These are phyloP conservation scores for Herpomyces periplanetae DNA, from an alignment of 2,329 filamentous ascomycete species.

Conservation along the genomic window DNA sequence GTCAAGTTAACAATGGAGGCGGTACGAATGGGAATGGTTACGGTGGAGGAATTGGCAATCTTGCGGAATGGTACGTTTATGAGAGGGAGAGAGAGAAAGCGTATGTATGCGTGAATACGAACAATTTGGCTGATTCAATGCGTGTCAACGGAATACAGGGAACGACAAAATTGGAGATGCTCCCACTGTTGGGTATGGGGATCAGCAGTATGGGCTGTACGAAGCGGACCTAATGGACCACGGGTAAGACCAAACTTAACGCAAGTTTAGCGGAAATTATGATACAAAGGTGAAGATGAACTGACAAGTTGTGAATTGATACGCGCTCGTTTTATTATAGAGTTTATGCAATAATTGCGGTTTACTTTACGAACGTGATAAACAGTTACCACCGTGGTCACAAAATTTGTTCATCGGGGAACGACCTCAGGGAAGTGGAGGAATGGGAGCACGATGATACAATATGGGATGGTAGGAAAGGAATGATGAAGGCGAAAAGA, in stretches of 20 bases:
- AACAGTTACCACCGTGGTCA: slow-evolving; percentile 37
- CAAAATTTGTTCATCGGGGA: slow-evolving; percentile 20
- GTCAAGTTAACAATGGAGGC: slow-evolving; percentile 34
- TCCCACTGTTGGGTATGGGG: slow-evolving; percentile 58
- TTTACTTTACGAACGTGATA: slow-evolving; percentile 50
- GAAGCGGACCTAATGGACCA: slow-evolving; percentile 51
- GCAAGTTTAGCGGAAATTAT: too few species aligned
- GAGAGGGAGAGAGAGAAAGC: slow-evolving; percentile 23
- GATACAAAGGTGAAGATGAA: too few species aligned
- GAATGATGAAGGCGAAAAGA: too few species aligned
- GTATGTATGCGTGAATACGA: slow-evolving; percentile 5
- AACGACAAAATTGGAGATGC: slow-evolving; percentile 54
- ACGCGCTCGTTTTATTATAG: slow-evolving; percentile 9
- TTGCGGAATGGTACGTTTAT: slow-evolving; percentile 9
- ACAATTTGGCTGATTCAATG: neutral
- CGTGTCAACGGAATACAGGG: slow-evolving; percentile 9
- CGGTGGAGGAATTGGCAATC: slow-evolving; percentile 18
- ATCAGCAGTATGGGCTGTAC: slow-evolving; percentile 63
- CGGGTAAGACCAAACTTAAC: slow-evolving; percentile 20
- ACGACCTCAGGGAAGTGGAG: too few species aligned
- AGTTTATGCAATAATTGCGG: slow-evolving; percentile 79
- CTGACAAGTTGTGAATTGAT: slow-evolving; percentile 3
- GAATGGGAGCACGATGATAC: too few species aligned
- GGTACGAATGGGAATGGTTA: slow-evolving; percentile 25
- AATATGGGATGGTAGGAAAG: too few species aligned